Conservation (phyloP, 1,284 basidiomycete species). For the Ustilago nuda region DNA sequence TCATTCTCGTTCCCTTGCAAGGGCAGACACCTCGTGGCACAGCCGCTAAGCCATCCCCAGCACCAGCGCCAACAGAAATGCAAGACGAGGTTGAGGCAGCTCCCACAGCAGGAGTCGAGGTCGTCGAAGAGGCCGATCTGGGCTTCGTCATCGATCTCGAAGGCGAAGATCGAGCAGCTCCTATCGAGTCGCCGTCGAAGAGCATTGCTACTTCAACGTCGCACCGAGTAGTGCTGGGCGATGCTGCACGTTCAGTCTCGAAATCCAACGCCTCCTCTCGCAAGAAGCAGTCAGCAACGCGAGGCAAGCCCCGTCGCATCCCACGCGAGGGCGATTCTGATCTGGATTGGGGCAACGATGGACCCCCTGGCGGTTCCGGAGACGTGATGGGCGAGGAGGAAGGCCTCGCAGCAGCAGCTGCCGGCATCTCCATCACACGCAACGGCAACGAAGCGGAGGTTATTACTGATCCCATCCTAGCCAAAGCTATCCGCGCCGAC, state of each 20-base stretch:
- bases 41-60: neutral
- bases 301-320: slow-evolving; percentile 25
- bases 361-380: slow-evolving; percentile 39
- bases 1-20: slow-evolving; percentile 31
- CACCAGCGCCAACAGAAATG: neutral
- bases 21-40: neutral
- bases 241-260: slow-evolving; percentile 9
- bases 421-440: slow-evolving; percentile 44
- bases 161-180: slow-evolving; percentile 32
- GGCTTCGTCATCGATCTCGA: slow-evolving; percentile 51
- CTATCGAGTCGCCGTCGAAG: neutral
- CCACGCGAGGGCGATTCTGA: slow-evolving; percentile 62
- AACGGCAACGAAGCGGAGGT: slow-evolving; percentile 14
- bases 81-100: neutral
- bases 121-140: slow-evolving; percentile 17
- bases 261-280: neutral
- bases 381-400: slow-evolving; percentile 22
- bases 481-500: slow-evolving; percentile 43
- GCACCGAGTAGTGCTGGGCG: slow-evolving; percentile 38
- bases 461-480: slow-evolving; percentile 41
- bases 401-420: slow-evolving; percentile 36
- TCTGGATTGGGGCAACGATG: slow-evolving; percentile 66
- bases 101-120: slow-evolving; percentile 22
- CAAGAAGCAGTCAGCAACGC: slow-evolving; percentile 17
- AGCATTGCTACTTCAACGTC: slow-evolving; percentile 14